These are phyloP conservation scores for Xylaria nigripes DNA, from an alignment of 495 filamentous ascomycete genomes.

Conservation along the genomic window DNA sequence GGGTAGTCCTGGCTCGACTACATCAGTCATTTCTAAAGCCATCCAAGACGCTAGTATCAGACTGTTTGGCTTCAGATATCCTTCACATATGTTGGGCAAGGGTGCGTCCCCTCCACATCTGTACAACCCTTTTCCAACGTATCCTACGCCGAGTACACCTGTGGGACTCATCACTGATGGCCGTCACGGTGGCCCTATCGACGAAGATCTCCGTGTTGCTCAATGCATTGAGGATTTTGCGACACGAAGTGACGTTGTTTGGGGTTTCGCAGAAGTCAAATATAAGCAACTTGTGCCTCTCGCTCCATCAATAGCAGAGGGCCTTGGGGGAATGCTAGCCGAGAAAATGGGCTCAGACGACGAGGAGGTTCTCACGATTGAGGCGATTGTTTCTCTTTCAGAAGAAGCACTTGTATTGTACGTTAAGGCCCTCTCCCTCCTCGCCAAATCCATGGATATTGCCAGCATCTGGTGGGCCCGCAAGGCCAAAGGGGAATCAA, in stretches of 20 bases:
- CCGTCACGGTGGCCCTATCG: slow-evolving; percentile 49
- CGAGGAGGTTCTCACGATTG: slow-evolving; percentile 69
- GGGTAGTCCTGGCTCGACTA: slow-evolving; percentile 67
- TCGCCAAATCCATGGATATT: slow-evolving; percentile 94
- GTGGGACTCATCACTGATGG: slow-evolving; percentile 57
- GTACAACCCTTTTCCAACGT: slow-evolving; percentile 77
- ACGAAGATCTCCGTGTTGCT: slow-evolving; percentile 74
- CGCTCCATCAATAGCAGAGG: slow-evolving; percentile 65
- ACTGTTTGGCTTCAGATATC: slow-evolving; percentile 65
- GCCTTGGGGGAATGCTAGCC: slow-evolving; percentile 48
- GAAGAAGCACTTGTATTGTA: slow-evolving; percentile 95
- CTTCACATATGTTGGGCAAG: slow-evolving; percentile 56
- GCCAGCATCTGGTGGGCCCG: slow-evolving; percentile 87
- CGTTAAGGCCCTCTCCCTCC: slow-evolving; percentile 80
- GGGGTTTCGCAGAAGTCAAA: slow-evolving; percentile 95
- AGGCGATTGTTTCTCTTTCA: slow-evolving; percentile 76
- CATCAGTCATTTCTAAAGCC: slow-evolving; percentile 87
- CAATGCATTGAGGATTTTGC: slow-evolving; percentile 84
- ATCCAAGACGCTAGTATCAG: slow-evolving; percentile 88
- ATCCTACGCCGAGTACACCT: slow-evolving; percentile 56
- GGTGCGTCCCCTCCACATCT: slow-evolving; percentile 68
- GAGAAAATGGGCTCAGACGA: slow-evolving; percentile 43
- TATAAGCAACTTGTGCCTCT: slow-evolving; percentile 90
- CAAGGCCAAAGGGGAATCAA: slow-evolving; percentile 59
- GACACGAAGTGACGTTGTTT: slow-evolving; percentile 88